Base-by-base conservation (phyloP, 345 rosid genomes). In the Excoecaria agallocha region DNA sequence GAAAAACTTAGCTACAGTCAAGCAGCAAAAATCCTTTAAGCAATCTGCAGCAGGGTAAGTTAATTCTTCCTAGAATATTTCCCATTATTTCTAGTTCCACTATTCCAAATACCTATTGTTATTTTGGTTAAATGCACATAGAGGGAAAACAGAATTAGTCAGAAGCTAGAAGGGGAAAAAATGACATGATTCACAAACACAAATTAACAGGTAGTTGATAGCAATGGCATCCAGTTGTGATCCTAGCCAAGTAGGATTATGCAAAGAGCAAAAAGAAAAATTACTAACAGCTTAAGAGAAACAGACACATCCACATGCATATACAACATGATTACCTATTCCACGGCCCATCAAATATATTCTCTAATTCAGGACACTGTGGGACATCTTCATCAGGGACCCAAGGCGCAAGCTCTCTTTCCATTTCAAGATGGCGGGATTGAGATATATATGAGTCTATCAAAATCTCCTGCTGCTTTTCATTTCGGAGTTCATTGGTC, bases 331-430 rank as follows among this genome's bases (percentile, higher is more conserved):
- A 59, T 75, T 78, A 96, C 99, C 98, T 89, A 72, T 87, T 84
- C 85, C 87, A 68, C 71, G 80, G 82, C 69, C 66, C 79, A 57
- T 91, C 93, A 82, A 95, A 91, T 77, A 83, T 84, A 83, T 89
- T 87, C 41, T 90, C 98, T 77, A 89, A 70, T 68, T 84, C 93
- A 63, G 94, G 86, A 78, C 86, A 77, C 52, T 78, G 86, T 24
- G 85, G 96, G 77, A 70, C 85, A 85, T 85, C 85, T 75, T 79
- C 93, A 77, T 90, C 97, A 70, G 98, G 97, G 59, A 89, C 81
- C 99, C 99, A 93, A 35, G 82, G 96, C 77, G 77, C 82, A 66
- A 96, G 88, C 89, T 88, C 93, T 82, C 93, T 96, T 83, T 72
- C 93, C 70, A 51, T n/a, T 68, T 88, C 96, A 77, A 64, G 82